phyloP scores from a whole-genome alignment of 2,329 filamentous ascomycete genomes.

The Aspergillus neotritici region DNA sequence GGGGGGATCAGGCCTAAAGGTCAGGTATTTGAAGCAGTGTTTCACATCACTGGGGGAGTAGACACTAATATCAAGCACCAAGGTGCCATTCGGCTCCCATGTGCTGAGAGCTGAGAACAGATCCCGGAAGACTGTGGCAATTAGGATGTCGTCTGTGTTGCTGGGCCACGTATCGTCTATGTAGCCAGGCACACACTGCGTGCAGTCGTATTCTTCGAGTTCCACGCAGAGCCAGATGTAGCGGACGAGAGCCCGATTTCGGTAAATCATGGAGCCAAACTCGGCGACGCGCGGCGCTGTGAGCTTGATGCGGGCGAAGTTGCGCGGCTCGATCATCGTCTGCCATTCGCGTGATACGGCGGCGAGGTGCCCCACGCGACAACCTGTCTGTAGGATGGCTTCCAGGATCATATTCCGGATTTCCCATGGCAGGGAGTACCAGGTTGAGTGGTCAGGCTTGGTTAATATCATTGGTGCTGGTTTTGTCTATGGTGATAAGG shows the following conservation, averaged over 20 bases:
- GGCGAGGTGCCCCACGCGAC: not conserved
- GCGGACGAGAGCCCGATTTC: not conserved
- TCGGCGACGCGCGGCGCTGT: too few relatives aligned
- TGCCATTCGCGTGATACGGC: slow-evolving; percentile 1
- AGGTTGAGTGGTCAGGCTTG: not conserved
- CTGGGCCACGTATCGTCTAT: too few relatives aligned
- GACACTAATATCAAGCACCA: not conserved
- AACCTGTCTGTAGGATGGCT: not conserved
- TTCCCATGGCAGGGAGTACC: not conserved
- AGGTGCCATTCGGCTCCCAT: slow-evolving; percentile 4
- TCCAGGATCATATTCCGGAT: not conserved
- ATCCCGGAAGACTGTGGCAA: slow-evolving; percentile 1
- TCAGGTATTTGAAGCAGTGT: slow-evolving; percentile 4
- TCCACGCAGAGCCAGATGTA: slow-evolving; percentile 3
- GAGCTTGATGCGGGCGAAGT: not conserved
- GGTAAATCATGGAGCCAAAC: not conserved
- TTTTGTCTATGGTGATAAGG: not conserved
- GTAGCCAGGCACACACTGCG: not conserved
- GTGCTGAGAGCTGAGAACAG: slow-evolving; percentile 6
- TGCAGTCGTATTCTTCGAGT: slow-evolving; percentile 1
- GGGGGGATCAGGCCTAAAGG: slow-evolving; percentile 3
- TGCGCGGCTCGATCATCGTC: slow-evolving; percentile 1
- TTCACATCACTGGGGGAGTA: too few relatives aligned
- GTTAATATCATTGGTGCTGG: not conserved
- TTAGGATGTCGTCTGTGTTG: too few relatives aligned